phyloP scores from a whole-genome alignment of 495 filamentous ascomycete species.

The Xylaria palmicola region DNA sequence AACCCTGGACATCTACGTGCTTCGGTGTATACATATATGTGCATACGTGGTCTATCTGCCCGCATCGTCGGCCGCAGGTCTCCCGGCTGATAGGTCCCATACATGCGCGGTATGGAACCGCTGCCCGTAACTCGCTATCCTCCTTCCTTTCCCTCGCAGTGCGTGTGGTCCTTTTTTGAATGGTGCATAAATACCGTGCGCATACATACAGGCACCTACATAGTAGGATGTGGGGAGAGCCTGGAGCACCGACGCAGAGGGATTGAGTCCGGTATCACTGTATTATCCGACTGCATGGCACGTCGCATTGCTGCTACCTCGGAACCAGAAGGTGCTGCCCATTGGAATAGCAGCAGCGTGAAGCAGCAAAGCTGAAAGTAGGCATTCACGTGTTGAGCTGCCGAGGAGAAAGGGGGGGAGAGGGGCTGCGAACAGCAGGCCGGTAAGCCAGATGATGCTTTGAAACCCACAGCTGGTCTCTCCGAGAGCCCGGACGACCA shows the following conservation, averaged over 20 bases:
- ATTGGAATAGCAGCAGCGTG: neutral
- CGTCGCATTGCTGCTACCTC: conserved; percentile 4
- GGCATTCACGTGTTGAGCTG: conserved; percentile 1
- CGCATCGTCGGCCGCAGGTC: neutral
- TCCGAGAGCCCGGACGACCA: neutral
- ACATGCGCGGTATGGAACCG: neutral
- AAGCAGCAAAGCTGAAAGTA: neutral
- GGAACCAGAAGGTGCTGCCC: neutral
- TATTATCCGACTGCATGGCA: conserved; percentile 7
- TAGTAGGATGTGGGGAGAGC: neutral
- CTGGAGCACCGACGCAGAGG: neutral
- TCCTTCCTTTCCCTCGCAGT: conserved; percentile 6
- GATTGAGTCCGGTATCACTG: neutral
- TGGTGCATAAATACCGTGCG: conserved; percentile 16
- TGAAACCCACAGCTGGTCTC: neutral
- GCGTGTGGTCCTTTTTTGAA: too few species aligned
- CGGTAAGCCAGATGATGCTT: neutral
- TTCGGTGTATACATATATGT: neutral
- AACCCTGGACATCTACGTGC: neutral
- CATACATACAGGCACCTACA: neutral
- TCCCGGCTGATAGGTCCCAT: neutral
- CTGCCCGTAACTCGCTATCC: conserved; percentile 5
- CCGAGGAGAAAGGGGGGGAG: neutral
- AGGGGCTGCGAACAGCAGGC: neutral
- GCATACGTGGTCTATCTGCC: neutral